Base-by-base conservation (phyloP, 805 yeast species). In the Brettanomyces nanus region DNA sequence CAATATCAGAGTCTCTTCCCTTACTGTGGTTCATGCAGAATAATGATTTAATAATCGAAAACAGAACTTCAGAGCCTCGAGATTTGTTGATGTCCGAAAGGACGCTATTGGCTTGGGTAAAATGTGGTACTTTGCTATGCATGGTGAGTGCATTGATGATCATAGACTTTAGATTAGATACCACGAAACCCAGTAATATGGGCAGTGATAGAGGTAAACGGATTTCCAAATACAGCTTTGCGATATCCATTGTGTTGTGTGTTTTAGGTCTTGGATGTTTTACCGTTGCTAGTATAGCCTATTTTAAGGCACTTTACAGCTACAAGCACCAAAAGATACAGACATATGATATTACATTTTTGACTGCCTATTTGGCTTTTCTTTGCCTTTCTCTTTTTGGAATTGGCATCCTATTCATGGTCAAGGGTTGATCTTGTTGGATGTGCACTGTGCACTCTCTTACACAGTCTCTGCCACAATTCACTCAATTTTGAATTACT, bases 21-120 rank as follows among this genome's bases (percentile, higher is more conserved):
- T 30, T 15, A n/a, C 10, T 7, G 6, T 6, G 15, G 5, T 30
- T 30, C 19, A 17, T 46, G 3, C 44, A 47, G 13, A 46, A 40
- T 11, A 30, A 42, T 15, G 52, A 47, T 36, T 32, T 62, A 17
- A 46, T 61, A 7, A 45, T 66, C 33, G 54, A 56, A 23, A 63
- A 68, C 30, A 52, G 59, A 14, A 56, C 66, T 3, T 64, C 71
- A 2, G 78, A 73, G 47, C 77, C 79, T 1, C 54, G 80, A 30
- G 80, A 73, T 49, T 68, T 69, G 6, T 52, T 73, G 14, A 75
- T 73, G 61, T 65, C 68, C 38, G 80, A 73, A 46, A 52, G 79
- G 26, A 73, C 78, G 2, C 65, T 72, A 15, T 53, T 73, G 13
- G 59, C 72, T 21, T 73, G 74, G 59, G 51, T 71, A 31, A 57